Evolutionary conservation across 768 basidiomycete genomes (phyloP).

Genomic region (Phanerochaete sordida): DNA sequence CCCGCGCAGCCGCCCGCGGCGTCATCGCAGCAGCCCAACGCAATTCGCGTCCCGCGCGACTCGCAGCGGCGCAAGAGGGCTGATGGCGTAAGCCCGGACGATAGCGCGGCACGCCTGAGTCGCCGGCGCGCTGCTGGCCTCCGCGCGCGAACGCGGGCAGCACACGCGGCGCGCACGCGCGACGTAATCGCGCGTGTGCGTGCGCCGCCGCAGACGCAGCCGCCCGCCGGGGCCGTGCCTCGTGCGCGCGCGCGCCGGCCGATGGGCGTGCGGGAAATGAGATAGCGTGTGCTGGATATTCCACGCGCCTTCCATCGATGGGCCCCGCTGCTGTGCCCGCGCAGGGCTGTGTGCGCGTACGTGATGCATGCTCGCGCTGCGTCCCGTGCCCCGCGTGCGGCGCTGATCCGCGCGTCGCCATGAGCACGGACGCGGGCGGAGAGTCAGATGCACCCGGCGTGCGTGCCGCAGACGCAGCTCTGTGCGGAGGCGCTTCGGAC

Average conservation of each 20-base stretch:
- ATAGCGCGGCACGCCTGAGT: background rate
- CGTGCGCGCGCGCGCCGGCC: background rate
- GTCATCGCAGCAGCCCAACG: background rate
- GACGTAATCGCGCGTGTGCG: background rate
- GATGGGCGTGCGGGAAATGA: background rate
- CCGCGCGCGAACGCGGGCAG: background rate
- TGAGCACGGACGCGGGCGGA: too few relatives aligned
- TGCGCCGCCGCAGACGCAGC: too few relatives aligned
- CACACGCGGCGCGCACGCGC: background rate
- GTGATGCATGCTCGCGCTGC: background rate
- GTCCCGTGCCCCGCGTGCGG: too few relatives aligned
- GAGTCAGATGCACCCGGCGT: background rate
- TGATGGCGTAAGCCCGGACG: too few relatives aligned
- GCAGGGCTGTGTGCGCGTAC: background rate
- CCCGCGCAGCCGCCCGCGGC: background rate
- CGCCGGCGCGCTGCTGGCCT: too few relatives aligned
- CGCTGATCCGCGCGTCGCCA: too few relatives aligned
- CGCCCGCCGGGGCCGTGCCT: too few relatives aligned
- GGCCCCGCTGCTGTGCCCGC: background rate
- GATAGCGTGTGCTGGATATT: background rate
- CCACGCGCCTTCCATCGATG: background rate
- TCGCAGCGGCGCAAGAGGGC: too few relatives aligned
- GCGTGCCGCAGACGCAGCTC: background rate
- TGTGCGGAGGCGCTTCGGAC: too few relatives aligned
- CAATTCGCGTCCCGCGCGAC: too few relatives aligned